A percentile compares a stretch with the other conserved stretches of the same genome.
Evolutionary conservation across 1,139 yeast species (phyloP).

Genomic region (Pichia sp.): DNA sequence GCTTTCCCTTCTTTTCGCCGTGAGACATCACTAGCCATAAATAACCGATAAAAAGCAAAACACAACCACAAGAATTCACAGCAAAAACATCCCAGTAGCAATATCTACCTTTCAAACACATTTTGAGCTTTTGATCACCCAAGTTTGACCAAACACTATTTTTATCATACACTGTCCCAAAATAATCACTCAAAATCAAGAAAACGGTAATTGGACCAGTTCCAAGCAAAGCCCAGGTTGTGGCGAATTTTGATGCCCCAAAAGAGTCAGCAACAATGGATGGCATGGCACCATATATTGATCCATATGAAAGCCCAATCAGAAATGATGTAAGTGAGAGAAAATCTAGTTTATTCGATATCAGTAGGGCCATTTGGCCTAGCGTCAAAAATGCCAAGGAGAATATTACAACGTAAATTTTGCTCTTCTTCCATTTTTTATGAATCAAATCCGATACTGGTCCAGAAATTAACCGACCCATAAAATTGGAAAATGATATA

Average conservation of each 20-base stretch:
- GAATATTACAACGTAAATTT: constrained; percentile 59
- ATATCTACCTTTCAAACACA: constrained; percentile 32
- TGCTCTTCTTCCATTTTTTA: constrained; percentile 41
- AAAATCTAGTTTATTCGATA: constrained; percentile 28
- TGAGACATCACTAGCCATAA: constrained; percentile 7
- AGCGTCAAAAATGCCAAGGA: constrained; percentile 36
- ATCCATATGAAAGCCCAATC: constrained; percentile 74
- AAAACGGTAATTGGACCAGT: constrained; percentile 37
- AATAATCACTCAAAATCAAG: constrained; percentile 33
- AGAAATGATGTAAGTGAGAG: constrained; percentile 47
- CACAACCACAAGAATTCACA: constrained; percentile 29
- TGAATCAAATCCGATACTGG: constrained; percentile 56
- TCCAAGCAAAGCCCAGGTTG: constrained; percentile 72
- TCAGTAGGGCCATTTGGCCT: constrained; percentile 33
- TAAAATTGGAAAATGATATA: constrained; percentile 57
- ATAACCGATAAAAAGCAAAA: constrained; percentile 17
- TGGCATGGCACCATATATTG: constrained; percentile 74
- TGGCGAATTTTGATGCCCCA: constrained; percentile 64
- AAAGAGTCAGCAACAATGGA: constrained; percentile 71
- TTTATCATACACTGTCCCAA: constrained; percentile 34
- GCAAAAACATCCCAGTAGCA: constrained; percentile 35
- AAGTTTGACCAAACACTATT: constrained; percentile 26
- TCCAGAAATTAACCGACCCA: constrained; percentile 64
- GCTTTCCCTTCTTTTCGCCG: neutral
- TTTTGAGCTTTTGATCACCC: constrained; percentile 19